Evolutionary conservation across 148 eudicot species (phyloP), one percentile per base, ranked within the genome.

Genomic region (Arbutus unedo): DNA sequence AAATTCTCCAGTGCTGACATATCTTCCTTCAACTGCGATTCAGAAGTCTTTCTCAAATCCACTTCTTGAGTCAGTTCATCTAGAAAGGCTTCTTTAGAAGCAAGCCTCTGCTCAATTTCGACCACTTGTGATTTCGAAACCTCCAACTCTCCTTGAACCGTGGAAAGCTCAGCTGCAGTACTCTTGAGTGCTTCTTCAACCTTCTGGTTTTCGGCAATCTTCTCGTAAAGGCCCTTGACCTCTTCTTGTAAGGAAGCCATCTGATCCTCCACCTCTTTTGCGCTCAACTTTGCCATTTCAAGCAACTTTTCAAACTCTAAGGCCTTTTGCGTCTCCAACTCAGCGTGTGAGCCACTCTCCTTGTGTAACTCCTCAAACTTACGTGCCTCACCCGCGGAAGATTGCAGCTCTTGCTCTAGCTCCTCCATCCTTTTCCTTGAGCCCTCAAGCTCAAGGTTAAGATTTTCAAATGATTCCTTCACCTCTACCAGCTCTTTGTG

Each of bases 351-450:
- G 60, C 90, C 91, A 71, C 93, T 92, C 72, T 89, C 62, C 72
- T 84, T 87, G 76, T 92, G 93, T 88, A 92, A 74, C 78, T 92
- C 91, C 85, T 92, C 91, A 55, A 85, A 91, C 82, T 92, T 92
- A 45, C 60, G 82, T 14, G 86, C 88, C 83, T 92, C 95, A 41
- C 79, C 83, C 18, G 83, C 77, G 1, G 92, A 91, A 57, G 83
- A 79, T 51, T 88, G 86, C 45, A 97, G 84, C 79, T 91, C 92
- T 78, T 86, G 87, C 82, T 94, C 95, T 75, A 97, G 89, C 79
- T 89, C 93, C 67, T 83, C 81, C 81, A 91, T 86, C 84, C 85
- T 94, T 90, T 93, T 96, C 83, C 88, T 94, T 9, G 98, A 93
- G 88, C 84, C 85, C 81, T 94, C 97, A 9, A 90, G 81, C 85